These are phyloP conservation scores for Podila clonocystis DNA, from an alignment of 192 early-diverging fungal species.

Conservation along the genomic window DNA sequence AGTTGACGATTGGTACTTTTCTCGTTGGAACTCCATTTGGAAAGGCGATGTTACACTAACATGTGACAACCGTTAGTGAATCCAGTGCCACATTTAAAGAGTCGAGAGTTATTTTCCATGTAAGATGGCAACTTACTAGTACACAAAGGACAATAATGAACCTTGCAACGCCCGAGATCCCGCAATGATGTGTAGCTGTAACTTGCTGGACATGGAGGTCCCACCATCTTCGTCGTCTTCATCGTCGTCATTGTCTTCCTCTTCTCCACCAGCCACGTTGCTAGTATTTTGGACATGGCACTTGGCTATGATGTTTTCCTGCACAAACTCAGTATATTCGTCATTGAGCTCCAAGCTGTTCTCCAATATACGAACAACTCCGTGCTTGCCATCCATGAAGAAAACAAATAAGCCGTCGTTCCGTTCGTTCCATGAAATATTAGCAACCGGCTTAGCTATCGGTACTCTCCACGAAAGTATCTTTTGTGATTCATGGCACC, in stretches of 20 bases:
- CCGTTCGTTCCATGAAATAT: constrained; percentile 27
- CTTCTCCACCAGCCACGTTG: constrained; percentile 14
- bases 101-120: not conserved
- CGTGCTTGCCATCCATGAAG: constrained; percentile 50
- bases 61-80: too few species aligned
- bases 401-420: constrained; percentile 12
- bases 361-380: constrained; percentile 9
- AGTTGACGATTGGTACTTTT: constrained; percentile 32
- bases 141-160: constrained; percentile 6
- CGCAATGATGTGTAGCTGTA: constrained; percentile 33
- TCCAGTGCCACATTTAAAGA: not conserved
- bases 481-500: constrained; percentile 14
- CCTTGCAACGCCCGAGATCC: constrained; percentile 6
- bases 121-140: constrained; percentile 11
- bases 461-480: constrained; percentile 27
- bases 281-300: constrained; percentile 35
- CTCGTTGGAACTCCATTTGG: constrained; percentile 45
- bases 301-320: constrained; percentile 22
- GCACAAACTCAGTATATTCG: constrained; percentile 16
- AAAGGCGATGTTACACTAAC: constrained; percentile 36
- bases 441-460: constrained; percentile 33
- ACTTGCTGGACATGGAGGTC: constrained; percentile 2
- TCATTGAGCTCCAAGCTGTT: constrained; percentile 12
- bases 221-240: constrained; percentile 24
- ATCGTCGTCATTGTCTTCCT: constrained; percentile 26